These are phyloP conservation scores for Scheffersomyces lignosus DNA, from an alignment of 805 yeast genomes.

Conservation along the genomic window DNA sequence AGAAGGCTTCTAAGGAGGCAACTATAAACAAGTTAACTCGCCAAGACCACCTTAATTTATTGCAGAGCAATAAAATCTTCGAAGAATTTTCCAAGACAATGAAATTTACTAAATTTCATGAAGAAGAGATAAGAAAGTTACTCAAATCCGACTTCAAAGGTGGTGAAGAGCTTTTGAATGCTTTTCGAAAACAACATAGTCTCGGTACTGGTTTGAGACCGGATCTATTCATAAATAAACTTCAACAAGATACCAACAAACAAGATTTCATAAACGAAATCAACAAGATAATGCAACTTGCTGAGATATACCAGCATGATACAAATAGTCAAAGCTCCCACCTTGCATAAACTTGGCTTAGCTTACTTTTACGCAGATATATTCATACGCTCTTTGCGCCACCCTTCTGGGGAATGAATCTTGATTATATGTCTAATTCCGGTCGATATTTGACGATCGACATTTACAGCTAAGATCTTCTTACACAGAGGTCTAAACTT, in stretches of 20 bases:
- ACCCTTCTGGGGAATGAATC: no score
- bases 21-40: neutral
- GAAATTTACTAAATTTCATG: slow-evolving; percentile 28
- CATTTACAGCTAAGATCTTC: no score
- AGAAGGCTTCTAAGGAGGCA: neutral
- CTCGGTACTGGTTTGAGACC: slow-evolving; percentile 22
- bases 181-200: slow-evolving; percentile 9
- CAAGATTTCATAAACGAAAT: neutral
- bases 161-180: neutral
- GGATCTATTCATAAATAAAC: slow-evolving; percentile 25
- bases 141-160: slow-evolving; percentile 2
- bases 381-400: no score
- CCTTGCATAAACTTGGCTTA: no score
- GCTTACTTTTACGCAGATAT: no score
- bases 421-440: no score
- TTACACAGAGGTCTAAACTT: no score
- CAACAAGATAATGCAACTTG: neutral
- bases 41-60: slow-evolving; percentile 11
- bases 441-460: no score
- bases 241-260: slow-evolving; percentile 13
- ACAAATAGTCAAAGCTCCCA: no score
- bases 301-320: neutral
- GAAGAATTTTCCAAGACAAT: slow-evolving; percentile 23
- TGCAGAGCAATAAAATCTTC: slow-evolving; percentile 24
- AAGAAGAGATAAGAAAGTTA: slow-evolving; percentile 22